A percentile compares a stretch with the other conserved stretches of the same genome.
Evolutionary conservation across 2,329 filamentous ascomycete genomes (phyloP).

Genomic region (Trichoderma sp.): DNA sequence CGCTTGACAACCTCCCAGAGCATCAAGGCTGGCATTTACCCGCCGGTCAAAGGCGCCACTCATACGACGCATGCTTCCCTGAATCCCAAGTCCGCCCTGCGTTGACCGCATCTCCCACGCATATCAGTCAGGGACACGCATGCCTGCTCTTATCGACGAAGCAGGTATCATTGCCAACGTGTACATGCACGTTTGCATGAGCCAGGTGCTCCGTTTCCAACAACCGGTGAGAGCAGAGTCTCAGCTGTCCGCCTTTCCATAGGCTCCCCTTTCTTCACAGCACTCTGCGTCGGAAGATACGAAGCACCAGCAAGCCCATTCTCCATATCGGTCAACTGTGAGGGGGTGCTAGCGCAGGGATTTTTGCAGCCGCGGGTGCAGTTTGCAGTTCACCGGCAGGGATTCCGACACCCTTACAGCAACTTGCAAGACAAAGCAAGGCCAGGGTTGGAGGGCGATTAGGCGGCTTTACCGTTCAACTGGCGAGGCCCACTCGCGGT

Average conservation of each 20-base stretch:
- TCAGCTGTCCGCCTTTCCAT: constrained; percentile 7
- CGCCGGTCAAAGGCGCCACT: not conserved
- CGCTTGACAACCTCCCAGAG: not conserved
- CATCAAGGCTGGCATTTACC: not conserved
- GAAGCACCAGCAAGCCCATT: not conserved
- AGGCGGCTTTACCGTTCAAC: not conserved
- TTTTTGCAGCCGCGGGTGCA: constrained; percentile 21
- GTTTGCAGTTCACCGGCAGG: constrained; percentile 7
- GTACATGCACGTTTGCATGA: not conserved
- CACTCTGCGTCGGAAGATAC: constrained; percentile 3
- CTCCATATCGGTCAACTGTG: constrained; percentile 14
- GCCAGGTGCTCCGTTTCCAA: constrained; percentile 1
- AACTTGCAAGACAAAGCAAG: too few relatives aligned
- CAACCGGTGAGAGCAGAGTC: constrained; percentile 14
- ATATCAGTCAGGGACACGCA: not conserved
- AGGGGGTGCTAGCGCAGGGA: constrained; percentile 18
- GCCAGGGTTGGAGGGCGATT: constrained; percentile 8
- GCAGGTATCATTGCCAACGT: too few relatives aligned
- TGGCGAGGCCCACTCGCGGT: constrained; percentile 2
- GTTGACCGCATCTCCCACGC: constrained; percentile 12
- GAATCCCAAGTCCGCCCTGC: not conserved
- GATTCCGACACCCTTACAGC: constrained; percentile 2
- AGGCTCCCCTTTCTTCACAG: constrained; percentile 5
- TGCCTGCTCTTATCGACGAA: too few relatives aligned
- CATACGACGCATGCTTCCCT: not conserved